A percentile compares a stretch with the other conserved stretches of the same genome.
These are phyloP conservation scores for Leptographium procerum DNA, from an alignment of 2,329 filamentous ascomycete species.

Conservation along the genomic window DNA sequence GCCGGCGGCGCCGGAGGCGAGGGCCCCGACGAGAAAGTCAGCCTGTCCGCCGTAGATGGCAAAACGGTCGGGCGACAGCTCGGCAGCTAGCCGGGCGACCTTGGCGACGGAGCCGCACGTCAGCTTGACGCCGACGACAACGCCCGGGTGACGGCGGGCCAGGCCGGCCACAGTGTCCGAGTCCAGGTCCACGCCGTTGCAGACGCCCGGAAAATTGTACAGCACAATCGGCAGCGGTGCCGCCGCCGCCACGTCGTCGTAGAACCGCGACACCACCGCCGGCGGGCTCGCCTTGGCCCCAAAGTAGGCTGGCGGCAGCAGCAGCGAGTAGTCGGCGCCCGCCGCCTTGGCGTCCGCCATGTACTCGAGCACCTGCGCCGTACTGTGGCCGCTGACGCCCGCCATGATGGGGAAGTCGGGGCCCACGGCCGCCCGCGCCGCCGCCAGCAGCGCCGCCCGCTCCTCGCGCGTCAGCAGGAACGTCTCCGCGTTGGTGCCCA, in stretches of 20 bases:
- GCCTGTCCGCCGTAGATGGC: constrained; percentile 61
- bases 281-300: constrained; percentile 45
- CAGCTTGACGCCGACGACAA: constrained; percentile 23
- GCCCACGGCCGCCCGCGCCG: constrained; percentile 42
- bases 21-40: constrained; percentile 53
- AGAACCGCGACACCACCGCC: constrained; percentile 48
- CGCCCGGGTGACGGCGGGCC: constrained; percentile 21
- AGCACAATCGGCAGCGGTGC: constrained; percentile 47
- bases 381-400: constrained; percentile 53
- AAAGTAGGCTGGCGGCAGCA: constrained; percentile 55
- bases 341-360: constrained; percentile 46
- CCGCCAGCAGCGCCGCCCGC: constrained; percentile 33
- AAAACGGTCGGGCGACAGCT: constrained; percentile 44
- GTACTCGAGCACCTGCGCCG: constrained; percentile 49
- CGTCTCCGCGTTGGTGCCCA: constrained; percentile 23
- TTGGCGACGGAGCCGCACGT: constrained; percentile 65
- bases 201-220: constrained; percentile 60
- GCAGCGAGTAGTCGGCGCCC: constrained; percentile 49
- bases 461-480: constrained; percentile 23
- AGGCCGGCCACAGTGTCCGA: constrained; percentile 47
- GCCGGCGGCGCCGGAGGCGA: constrained; percentile 46
- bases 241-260: constrained; percentile 39
- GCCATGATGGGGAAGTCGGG: constrained; percentile 48
- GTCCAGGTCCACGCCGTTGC: constrained; percentile 57
- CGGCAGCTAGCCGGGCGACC: constrained; percentile 46